These are phyloP conservation scores for Conticribra guillardii DNA, from an alignment of 108 stramenopile species.

Conservation along the genomic window DNA sequence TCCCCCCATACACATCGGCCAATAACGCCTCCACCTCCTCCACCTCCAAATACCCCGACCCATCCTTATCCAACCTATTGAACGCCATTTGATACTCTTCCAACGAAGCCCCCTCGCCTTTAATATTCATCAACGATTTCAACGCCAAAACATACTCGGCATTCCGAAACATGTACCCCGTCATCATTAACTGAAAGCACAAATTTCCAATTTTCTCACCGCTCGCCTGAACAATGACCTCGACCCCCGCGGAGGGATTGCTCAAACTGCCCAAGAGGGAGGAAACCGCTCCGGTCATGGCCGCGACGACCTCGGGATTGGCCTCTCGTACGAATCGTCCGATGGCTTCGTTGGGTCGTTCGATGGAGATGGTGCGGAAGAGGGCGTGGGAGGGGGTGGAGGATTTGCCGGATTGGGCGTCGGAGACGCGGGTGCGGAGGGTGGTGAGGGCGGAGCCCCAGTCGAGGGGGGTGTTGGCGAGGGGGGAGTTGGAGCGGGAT, in stretches of 20 bases:
- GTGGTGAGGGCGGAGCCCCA: conserved; percentile 82
- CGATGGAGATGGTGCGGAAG: conserved; percentile 70
- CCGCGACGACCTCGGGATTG: conserved; percentile 79
- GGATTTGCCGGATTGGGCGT: conserved; percentile 68
- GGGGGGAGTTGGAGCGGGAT: conserved; percentile 15
- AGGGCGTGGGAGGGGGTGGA: conserved; percentile 70
- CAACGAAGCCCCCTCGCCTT: conserved; percentile 60
- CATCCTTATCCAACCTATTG: conserved; percentile 71
- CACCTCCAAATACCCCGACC: conserved; percentile 77
- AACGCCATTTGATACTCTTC: conserved; percentile 86
- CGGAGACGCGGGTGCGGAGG: conserved; percentile 64
- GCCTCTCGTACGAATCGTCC: conserved; percentile 71
- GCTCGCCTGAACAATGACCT: conserved; percentile 70
- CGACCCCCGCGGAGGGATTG: conserved; percentile 68
- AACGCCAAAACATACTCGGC: conserved; percentile 91
- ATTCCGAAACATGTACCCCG: conserved; percentile 91
- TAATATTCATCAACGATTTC: conserved; percentile 74
- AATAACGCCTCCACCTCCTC: conserved; percentile 70
- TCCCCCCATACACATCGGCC: conserved; percentile 66
- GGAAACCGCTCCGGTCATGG: conserved; percentile 80
- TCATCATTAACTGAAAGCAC: conserved; percentile 92
- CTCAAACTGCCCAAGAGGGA: conserved; percentile 79
- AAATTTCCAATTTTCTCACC: conserved; percentile 80
- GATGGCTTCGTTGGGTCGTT: conserved; percentile 79
- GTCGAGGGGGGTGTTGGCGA: conserved; percentile 52